phyloP scores from a whole-genome alignment of 331 rosid genomes.

The Saraca asoca region DNA sequence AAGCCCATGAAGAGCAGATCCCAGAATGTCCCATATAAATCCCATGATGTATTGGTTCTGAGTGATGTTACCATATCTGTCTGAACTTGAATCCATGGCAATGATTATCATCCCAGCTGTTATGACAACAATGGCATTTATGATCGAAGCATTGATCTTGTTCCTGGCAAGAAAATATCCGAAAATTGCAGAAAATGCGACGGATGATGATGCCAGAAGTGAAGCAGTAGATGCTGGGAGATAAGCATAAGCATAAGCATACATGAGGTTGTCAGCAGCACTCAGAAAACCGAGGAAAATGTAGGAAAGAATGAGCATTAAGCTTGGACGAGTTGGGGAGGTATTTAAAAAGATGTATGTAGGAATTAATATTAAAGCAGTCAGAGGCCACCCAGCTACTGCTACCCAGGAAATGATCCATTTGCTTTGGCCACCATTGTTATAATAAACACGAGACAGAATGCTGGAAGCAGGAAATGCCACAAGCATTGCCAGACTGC shows the following conservation, averaged over 20 bases:
- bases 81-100: conserved; percentile 88
- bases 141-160: conserved; percentile 62
- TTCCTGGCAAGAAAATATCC: conserved; percentile 78
- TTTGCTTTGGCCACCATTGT: conserved; percentile 80
- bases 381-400: conserved; percentile 91
- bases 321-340: conserved; percentile 59
- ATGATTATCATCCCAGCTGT: conserved; percentile 76
- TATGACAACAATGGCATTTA: conserved; percentile 67
- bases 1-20: conserved; percentile 93
- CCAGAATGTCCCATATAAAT: conserved; percentile 80
- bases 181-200: conserved; percentile 74
- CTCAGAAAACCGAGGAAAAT: conserved; percentile 65
- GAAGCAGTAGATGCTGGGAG: conserved; percentile 95
- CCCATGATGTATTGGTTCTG: conserved; percentile 69
- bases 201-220: conserved; percentile 82
- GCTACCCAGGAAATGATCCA: conserved; percentile 97
- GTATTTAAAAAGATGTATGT: conserved; percentile 50
- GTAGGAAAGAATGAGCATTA: conserved; percentile 57
- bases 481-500: conserved; percentile 76
- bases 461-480: conserved; percentile 91
- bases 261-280: conserved; percentile 93
- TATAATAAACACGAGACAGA: conserved; percentile 82
- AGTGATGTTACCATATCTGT: conserved; percentile 56
- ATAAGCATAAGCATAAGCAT: conserved; percentile 92
- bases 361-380: conserved; percentile 65